These are phyloP conservation scores for Gnetum montanum DNA, from an alignment of 75 land plant genomes.

Conservation along the genomic window DNA sequence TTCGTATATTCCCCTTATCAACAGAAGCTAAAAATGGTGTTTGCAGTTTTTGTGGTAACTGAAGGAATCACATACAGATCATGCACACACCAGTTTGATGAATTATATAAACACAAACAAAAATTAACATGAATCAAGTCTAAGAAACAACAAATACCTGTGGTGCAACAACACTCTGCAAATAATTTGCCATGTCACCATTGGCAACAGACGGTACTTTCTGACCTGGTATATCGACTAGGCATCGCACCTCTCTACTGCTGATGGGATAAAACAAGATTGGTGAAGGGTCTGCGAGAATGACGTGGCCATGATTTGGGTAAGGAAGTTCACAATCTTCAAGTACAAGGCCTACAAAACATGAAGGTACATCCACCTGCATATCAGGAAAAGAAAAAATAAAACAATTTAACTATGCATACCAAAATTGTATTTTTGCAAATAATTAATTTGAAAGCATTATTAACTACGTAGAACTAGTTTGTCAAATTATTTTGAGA, in stretches of 20 bases:
- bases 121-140: not conserved
- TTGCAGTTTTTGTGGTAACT: constrained; percentile 63
- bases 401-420: not conserved
- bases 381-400: constrained; percentile 5
- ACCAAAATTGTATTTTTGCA: not conserved
- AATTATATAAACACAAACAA: not conserved
- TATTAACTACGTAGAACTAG: not conserved
- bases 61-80: constrained; percentile 4
- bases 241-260: constrained; percentile 79
- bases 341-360: constrained; percentile 82
- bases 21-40: constrained; percentile 60
- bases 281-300: constrained; percentile 85
- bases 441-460: not conserved
- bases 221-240: constrained; percentile 88
- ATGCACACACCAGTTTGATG: no score
- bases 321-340: constrained; percentile 84
- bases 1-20: constrained; percentile 58
- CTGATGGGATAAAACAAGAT: constrained; percentile 89
- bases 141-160: no score
- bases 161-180: constrained; percentile 73
- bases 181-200: constrained; percentile 82
- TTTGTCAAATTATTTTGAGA: no score
- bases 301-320: constrained; percentile 85
- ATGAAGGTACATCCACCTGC: constrained; percentile 86
- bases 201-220: constrained; percentile 75